These are phyloP conservation scores for Anacardium occidentale DNA, from an alignment of 345 rosid genomes.

Conservation along the genomic window DNA sequence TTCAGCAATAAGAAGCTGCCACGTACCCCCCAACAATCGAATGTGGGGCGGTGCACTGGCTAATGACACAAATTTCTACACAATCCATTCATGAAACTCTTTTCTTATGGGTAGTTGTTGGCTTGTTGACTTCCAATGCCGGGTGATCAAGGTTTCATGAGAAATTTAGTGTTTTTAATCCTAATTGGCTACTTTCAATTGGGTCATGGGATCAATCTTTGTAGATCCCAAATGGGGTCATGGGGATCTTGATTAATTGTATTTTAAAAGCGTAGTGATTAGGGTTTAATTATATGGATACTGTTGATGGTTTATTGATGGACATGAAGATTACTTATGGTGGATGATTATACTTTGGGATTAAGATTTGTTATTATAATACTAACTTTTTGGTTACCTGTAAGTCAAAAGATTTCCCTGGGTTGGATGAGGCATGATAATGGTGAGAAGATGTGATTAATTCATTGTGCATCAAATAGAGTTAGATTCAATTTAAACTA, in stretches of 20 bases:
- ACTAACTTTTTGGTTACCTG: not conserved
- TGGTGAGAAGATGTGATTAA: no score
- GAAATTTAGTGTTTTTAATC: not conserved
- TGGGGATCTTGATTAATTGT: not conserved
- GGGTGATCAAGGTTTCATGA: not conserved
- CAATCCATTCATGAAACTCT: not conserved
- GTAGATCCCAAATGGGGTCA: not conserved
- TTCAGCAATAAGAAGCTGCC: slow-evolving; percentile 18
- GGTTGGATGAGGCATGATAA: no score
- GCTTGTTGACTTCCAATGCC: not conserved
- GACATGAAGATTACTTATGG: not conserved
- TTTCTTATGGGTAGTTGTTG: not conserved
- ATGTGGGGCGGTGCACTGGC: slow-evolving; percentile 58
- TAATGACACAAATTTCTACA: slow-evolving; percentile 24
- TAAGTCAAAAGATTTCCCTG: not conserved
- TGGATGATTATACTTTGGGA: not conserved
- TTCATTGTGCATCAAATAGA: no score
- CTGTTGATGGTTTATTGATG: not conserved
- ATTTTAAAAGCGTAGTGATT: not conserved
- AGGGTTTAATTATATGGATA: not conserved
- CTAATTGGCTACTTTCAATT: not conserved
- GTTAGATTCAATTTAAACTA: no score
- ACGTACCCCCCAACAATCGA: slow-evolving; percentile 31
- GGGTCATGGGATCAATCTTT: not conserved
- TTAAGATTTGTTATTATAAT: not conserved